Evolutionary conservation across 2,329 filamentous ascomycete genomes (phyloP), one percentile per base, ranked within the genome.

Genomic region (Ceratocystiopsis sp.): DNA sequence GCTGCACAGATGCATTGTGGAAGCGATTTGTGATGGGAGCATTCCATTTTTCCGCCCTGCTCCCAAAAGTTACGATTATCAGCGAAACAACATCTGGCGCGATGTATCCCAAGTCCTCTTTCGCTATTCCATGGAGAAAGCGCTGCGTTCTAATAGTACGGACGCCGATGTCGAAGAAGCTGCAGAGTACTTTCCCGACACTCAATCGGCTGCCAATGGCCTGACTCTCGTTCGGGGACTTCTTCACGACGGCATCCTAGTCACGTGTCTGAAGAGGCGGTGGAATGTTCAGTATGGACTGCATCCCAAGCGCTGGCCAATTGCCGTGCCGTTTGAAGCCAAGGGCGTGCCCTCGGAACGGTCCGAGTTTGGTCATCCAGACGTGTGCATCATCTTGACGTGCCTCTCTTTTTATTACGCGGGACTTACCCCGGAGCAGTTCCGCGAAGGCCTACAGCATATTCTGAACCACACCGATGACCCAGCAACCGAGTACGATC

Each of bases 261-360:
- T 72, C 1, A 67, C 77, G 21, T 69, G 65, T 3, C 52, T 81
- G 0, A 69, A 71, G 41, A 82, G 80, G 52, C 60, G 74, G 4
- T 83, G 71, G 71, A 76, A 78, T 25, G 78, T 85, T 0, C 64
- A 73, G 37, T 86, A 78, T 39, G 74, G 75, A 0, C 57, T 78
- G 0, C 66, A 76, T 48, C 65, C 69, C 0, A 38, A 47, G 0
- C 64, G 80, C 14, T 61, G 67, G 36, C 73, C 74, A 0, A 68
- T 81, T 6, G 78, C 79, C 0, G 80, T 84, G 0, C 80, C 80
- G 0, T 84, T 69, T 40, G 64, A 71, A 12, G 75, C 75, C 0
- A 83, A 84, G 45, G 80, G 78, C 3, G 62, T 67, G 0, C 78
- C 80, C 0, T 69, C 68, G 0, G 67, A 72, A 0, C 66, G 73